These are phyloP conservation scores for Marasmius fiardii DNA, from an alignment of 1,284 basidiomycete species.

Conservation along the genomic window DNA sequence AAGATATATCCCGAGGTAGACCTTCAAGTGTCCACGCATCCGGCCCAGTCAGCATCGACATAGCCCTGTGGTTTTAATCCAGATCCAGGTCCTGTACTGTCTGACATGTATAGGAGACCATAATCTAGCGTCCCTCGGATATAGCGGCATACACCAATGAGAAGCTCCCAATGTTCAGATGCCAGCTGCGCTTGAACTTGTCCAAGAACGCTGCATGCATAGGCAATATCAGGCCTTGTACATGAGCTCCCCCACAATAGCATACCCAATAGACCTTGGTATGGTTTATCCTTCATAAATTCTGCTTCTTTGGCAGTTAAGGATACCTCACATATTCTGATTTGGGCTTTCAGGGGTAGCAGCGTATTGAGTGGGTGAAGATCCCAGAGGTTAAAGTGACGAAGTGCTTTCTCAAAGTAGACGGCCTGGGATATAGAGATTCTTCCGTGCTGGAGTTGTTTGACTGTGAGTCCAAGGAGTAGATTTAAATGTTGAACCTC, in stretches of 20 bases:
- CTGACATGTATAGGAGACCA: slow-evolving; percentile 23
- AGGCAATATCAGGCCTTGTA: slow-evolving; percentile 27
- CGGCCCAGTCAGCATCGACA: neutral
- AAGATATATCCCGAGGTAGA: too few relatives aligned
- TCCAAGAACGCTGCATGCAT: slow-evolving; percentile 24
- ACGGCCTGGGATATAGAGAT: slow-evolving; percentile 20
- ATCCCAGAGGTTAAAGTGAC: slow-evolving; percentile 18
- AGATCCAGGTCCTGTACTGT: neutral
- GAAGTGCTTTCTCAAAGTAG: slow-evolving; percentile 21
- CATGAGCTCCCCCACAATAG: slow-evolving; percentile 27
- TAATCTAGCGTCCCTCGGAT: slow-evolving; percentile 24
- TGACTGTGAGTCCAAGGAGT: slow-evolving; percentile 18
- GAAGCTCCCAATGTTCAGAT: slow-evolving; percentile 23
- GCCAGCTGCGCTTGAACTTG: slow-evolving; percentile 24
- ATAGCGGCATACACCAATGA: slow-evolving; percentile 28
- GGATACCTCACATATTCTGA: slow-evolving; percentile 13
- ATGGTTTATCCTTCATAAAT: slow-evolving; percentile 25
- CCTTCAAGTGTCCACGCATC: neutral
- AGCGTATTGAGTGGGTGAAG: slow-evolving; percentile 18
- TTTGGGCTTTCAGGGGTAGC: slow-evolving; percentile 16
- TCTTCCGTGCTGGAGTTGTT: slow-evolving; percentile 13
- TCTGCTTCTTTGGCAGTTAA: slow-evolving; percentile 13
- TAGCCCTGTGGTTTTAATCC: neutral
- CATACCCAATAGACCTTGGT: slow-evolving; percentile 20
- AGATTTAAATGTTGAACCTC: slow-evolving; percentile 17